A percentile compares a stretch with the other conserved stretches of the same genome.
Conservation (phyloP, 2,329 filamentous ascomycete species). For the Coniella vitis region DNA sequence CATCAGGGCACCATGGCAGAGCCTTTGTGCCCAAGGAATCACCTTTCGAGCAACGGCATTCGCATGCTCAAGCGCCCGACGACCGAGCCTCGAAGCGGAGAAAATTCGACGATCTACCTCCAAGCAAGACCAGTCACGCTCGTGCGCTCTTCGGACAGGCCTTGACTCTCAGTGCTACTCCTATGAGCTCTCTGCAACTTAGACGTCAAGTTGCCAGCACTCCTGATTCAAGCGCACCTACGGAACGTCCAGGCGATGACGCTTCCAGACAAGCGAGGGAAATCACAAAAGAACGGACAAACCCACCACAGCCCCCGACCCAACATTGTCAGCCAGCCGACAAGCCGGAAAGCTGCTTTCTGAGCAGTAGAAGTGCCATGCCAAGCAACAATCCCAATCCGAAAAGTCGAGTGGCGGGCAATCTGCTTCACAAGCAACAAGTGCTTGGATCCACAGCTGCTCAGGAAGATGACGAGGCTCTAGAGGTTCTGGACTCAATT, state of each 20-base stretch:
- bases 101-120: slow-evolving; percentile 30
- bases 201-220: slow-evolving; percentile 18
- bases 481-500: no score
- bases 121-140: slow-evolving; percentile 43
- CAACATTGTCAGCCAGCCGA: no score
- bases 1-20: slow-evolving; percentile 56
- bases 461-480: no score
- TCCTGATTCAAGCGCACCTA: slow-evolving; percentile 6
- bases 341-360: no score
- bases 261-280: neutral
- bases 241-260: neutral
- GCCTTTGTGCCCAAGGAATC: slow-evolving; percentile 51
- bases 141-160: slow-evolving; percentile 43
- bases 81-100: slow-evolving; percentile 34
- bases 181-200: slow-evolving; percentile 26
- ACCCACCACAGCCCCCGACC: neutral
- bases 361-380: no score
- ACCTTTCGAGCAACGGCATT: slow-evolving; percentile 55
- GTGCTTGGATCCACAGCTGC: no score
- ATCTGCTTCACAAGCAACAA: no score
- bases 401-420: no score
- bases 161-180: slow-evolving; percentile 35
- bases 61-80: slow-evolving; percentile 18
- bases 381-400: no score
- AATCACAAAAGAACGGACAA: neutral